Base-by-base conservation (phyloP, 2,329 filamentous ascomycete genomes). In the Capronia americana region DNA sequence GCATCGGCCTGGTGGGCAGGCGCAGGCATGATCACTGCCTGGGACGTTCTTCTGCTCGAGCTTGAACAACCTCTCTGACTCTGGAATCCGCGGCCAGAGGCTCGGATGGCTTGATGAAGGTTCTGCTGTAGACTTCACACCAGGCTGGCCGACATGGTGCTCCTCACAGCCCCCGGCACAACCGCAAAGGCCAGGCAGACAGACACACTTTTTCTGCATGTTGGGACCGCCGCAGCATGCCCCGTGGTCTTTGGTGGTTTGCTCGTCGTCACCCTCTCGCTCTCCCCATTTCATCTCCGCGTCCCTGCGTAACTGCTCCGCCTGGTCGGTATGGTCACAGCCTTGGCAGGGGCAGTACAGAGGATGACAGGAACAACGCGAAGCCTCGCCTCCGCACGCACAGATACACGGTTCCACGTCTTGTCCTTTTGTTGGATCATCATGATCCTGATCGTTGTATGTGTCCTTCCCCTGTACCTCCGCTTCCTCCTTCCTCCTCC, bases 271-370 rank as follows among this genome's bases (percentile, higher is more conserved):
- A 32, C 23, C 23, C 1, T 23, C n/a, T 17, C 56, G 38, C 7
- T 57, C 34, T 8, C 34, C 50, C 63, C 61, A 53, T 53, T 60
- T 57, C 14, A 24, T 38, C 55, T 53, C 38, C 12, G 53, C 41
- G 14, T 56, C 34, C 6, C 7, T 26, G 8, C 46, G 23, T 17
- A 63, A 51, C 28, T 50, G n/a, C 41, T 46, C 55, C 12, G 51
- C 44, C 11, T 65, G 28, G 48, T 63, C 59, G 11, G 30, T 48
- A 34, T 63, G 66, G 28, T 63, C 59, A 50, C 63, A 68, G 14
- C 55, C 55, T 6, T 2, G 3, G 30, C 58, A 68, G 1, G 32
- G 20, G 32, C 66, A 68, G 32, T 63, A 54, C 28, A 32, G 23
- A 20, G 66, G 63, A 32, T 61, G 48, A 30, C 62, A 65, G 12